phyloP scores from a whole-genome alignment of 2,329 filamentous ascomycete species.

The Fusarium piperis region DNA sequence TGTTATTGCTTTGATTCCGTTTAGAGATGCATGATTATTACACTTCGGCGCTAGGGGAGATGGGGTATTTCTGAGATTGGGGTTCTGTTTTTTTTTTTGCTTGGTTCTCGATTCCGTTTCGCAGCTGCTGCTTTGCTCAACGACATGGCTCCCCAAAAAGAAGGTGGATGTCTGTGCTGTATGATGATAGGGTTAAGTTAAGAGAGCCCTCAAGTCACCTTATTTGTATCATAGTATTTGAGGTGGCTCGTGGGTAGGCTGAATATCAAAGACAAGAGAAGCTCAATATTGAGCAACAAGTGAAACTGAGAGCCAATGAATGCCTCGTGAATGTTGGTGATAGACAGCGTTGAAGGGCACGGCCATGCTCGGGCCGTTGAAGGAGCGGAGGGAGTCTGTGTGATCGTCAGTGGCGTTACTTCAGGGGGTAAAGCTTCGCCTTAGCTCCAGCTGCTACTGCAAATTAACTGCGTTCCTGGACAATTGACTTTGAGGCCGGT shows the following conservation, averaged over 20 bases:
- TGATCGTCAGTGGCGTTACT: neutral
- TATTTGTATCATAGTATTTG: constrained; percentile 30
- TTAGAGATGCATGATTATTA: constrained; percentile 36
- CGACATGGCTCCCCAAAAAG: constrained; percentile 9
- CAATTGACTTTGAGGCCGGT: neutral
- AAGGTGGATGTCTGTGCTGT: constrained; percentile 24
- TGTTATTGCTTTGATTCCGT: constrained; percentile 26
- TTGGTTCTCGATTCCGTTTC: neutral
- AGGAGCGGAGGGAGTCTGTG: neutral
- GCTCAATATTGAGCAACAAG: constrained; percentile 23
- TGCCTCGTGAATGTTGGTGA: neutral
- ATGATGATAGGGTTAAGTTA: constrained; percentile 33
- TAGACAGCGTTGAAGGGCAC: neutral
- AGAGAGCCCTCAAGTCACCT: constrained; percentile 5
- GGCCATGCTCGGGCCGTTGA: neutral
- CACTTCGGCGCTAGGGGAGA: constrained; percentile 33
- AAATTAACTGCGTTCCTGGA: neutral
- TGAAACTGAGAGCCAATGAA: neutral
- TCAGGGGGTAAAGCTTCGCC: neutral
- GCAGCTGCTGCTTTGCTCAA: constrained; percentile 9
- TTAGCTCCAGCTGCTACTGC: neutral
- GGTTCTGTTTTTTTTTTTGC: constrained; percentile 9
- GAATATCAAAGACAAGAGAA: constrained; percentile 23
- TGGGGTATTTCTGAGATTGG: constrained; percentile 15
- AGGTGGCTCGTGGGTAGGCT: neutral